Evolutionary conservation across 768 basidiomycete species (phyloP).

Genomic region (Lepiota brunneoincarnata): DNA sequence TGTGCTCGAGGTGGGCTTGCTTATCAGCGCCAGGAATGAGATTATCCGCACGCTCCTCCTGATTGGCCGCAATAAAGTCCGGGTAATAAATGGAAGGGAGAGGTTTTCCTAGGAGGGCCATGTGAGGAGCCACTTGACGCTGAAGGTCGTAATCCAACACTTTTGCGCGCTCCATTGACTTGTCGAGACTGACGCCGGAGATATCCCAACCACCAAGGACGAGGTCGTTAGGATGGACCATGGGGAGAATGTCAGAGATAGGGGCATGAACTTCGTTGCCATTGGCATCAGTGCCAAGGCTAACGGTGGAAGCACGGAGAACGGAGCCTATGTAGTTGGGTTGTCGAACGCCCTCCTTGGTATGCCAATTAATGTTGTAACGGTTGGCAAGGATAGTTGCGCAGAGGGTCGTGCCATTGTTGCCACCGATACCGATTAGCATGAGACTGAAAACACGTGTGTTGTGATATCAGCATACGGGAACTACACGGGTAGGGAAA

Average conservation of each 20-base stretch:
- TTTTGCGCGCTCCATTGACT: constrained; percentile 90
- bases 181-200: constrained; percentile 78
- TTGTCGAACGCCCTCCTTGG: constrained; percentile 86
- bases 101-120: constrained; percentile 78
- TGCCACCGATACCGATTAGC: constrained; percentile 96
- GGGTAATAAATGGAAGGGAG: constrained; percentile 97
- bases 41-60: constrained; percentile 95
- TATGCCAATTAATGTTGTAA: constrained; percentile 92
- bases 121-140: constrained; percentile 86
- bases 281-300: constrained; percentile 78
- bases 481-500: constrained; percentile 7
- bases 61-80: constrained; percentile 97
- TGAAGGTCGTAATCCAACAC: constrained; percentile 97
- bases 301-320: constrained; percentile 92
- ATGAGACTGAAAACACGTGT: constrained; percentile 62
- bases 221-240: constrained; percentile 98
- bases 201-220: constrained; percentile 99
- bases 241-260: constrained; percentile 88
- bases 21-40: constrained; percentile 84
- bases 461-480: constrained; percentile 14
- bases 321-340: constrained; percentile 99
- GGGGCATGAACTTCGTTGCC: constrained; percentile 94
- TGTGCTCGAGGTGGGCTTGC: constrained; percentile 85
- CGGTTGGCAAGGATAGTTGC: constrained; percentile 96
- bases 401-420: constrained; percentile 93